These are phyloP conservation scores for Diplosphaera chodatii DNA, from an alignment of 139 green algal species.

Conservation along the genomic window DNA sequence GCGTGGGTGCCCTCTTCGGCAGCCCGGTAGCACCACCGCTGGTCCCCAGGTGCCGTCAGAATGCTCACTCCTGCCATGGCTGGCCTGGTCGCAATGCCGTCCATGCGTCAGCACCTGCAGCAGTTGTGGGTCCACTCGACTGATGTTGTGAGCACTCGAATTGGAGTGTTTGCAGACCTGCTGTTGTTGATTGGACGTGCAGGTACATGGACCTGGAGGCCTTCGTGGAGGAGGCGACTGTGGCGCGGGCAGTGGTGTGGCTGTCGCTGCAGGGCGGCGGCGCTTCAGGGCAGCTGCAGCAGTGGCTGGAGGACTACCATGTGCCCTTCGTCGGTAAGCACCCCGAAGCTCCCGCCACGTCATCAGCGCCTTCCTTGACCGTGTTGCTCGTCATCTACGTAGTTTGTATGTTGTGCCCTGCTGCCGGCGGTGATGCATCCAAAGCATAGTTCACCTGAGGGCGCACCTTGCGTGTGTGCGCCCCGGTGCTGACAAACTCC, in stretches of 20 bases:
- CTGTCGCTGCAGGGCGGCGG: not conserved
- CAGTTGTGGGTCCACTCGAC: too few relatives aligned
- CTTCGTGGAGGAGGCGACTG: not conserved
- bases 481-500: not conserved
- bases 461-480: not conserved
- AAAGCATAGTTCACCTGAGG: slow-evolving; percentile 2
- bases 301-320: not conserved
- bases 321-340: not conserved
- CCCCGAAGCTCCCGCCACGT: too few relatives aligned
- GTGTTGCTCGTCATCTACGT: too few relatives aligned
- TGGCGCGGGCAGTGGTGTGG: not conserved
- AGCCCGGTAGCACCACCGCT: not conserved
- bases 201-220: slow-evolving; percentile 1
- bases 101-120: too few relatives aligned
- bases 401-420: not conserved
- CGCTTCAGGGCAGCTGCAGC: not conserved
- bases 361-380: too few relatives aligned
- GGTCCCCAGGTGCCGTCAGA: not conserved
- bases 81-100: too few relatives aligned
- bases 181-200: too few relatives aligned
- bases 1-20: not conserved
- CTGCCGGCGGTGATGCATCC: not conserved
- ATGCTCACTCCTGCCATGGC: too few relatives aligned
- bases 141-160: too few relatives aligned
- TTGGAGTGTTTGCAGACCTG: too few relatives aligned